These are phyloP conservation scores for Bimuria novae-zelandiae DNA, from an alignment of 2,329 filamentous ascomycete genomes.

Conservation along the genomic window DNA sequence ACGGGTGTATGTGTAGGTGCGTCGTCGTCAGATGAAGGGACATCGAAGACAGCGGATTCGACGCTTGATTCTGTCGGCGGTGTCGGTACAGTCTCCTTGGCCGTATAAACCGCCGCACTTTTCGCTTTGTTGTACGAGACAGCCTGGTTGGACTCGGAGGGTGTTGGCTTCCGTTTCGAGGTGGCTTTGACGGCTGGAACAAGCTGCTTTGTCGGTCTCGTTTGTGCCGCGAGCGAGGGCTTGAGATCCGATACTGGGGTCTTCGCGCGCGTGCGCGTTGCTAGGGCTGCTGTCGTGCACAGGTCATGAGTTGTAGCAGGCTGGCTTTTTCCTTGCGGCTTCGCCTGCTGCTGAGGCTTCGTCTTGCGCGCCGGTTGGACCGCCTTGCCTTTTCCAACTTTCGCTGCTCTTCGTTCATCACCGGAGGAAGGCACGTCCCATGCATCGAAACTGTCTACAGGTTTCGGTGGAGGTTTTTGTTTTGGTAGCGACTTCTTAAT, in stretches of 20 bases:
- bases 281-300: background rate
- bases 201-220: slow-evolving; percentile 6
- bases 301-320: background rate
- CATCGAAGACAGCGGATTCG: slow-evolving; percentile 28
- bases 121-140: slow-evolving; percentile 12
- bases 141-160: slow-evolving; percentile 5
- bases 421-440: slow-evolving; percentile 16
- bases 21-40: slow-evolving; percentile 35
- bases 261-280: slow-evolving; percentile 1
- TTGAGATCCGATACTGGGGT: background rate
- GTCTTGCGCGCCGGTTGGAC: background rate
- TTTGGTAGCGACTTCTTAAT: background rate
- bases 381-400: background rate
- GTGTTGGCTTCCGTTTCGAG: slow-evolving; percentile 23
- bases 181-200: slow-evolving; percentile 17
- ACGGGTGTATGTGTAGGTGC: slow-evolving; percentile 20
- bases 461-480: background rate
- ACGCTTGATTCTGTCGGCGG: slow-evolving; percentile 9
- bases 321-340: background rate
- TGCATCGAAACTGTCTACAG: background rate
- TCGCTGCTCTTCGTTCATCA: slow-evolving; percentile 1
- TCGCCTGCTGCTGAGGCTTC: slow-evolving; percentile 2
- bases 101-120: background rate
- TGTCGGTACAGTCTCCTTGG: slow-evolving; percentile 11
- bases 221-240: background rate